Conservation (phyloP, 2,329 filamentous ascomycete species). For the Cordyceps fumosorosea region DNA sequence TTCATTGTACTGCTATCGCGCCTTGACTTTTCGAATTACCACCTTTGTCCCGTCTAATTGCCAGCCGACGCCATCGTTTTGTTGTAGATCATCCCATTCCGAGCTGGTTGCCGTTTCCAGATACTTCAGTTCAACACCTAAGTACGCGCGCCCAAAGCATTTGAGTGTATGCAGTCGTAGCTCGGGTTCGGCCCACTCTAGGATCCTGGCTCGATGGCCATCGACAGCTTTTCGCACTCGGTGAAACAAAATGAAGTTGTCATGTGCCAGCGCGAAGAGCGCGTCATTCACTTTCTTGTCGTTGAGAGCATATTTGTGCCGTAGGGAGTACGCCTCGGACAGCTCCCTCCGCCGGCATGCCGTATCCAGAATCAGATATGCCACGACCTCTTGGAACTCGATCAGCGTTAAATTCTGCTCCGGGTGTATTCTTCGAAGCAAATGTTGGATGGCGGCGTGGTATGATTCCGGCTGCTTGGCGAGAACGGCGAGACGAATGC, state of each 20-base stretch:
- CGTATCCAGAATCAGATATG: conserved; percentile 79
- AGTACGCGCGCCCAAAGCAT: conserved; percentile 76
- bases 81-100: conserved; percentile 65
- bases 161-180: conserved; percentile 74
- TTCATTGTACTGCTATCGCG: conserved; percentile 9
- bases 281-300: conserved; percentile 64
- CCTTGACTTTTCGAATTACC: conserved; percentile 59
- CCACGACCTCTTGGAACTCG: conserved; percentile 72
- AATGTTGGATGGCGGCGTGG: conserved; percentile 74
- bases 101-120: conserved; percentile 63
- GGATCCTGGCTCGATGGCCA: conserved; percentile 69
- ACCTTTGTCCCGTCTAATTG: conserved; percentile 66
- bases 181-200: conserved; percentile 74
- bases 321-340: conserved; percentile 63
- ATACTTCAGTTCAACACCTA: conserved; percentile 61
- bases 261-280: conserved; percentile 64
- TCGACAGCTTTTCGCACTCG: conserved; percentile 65
- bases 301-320: conserved; percentile 52
- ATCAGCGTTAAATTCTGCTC: conserved; percentile 59
- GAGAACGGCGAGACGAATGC: conserved; percentile 75
- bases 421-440: conserved; percentile 66
- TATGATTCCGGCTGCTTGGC: conserved; percentile 82
- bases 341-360: conserved; percentile 77
- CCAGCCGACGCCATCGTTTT: conserved; percentile 76
- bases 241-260: conserved; percentile 79